Base-by-base conservation (phyloP, 192 early-diverging fungal genomes). In the Podochytrium sp. region DNA sequence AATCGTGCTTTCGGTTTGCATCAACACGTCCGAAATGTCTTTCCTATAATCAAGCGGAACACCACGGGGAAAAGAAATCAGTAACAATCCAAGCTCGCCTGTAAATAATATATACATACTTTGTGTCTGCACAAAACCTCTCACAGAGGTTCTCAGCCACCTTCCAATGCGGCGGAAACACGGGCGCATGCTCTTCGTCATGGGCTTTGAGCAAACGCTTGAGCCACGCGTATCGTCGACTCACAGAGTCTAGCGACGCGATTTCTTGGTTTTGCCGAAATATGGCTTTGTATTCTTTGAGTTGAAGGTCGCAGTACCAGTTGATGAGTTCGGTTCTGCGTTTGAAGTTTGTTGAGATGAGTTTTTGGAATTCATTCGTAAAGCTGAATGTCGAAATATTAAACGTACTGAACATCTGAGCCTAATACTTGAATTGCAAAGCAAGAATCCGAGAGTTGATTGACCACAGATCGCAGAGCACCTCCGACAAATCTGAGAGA, bases 191-290 rank as follows among this genome's bases (percentile, higher is more conserved):
- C 35, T 91, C 90, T n/a, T 97, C 95, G 71, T 96, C 92, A 76
- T 89, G 92, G n/a, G 85, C 90, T 75, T 94, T 94, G 41, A 98
- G 74, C n/a, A 92, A 80, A 25, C 96, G 85, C 65, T 96, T 93
- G 35, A 99, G 78, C 93, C 95, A 98, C 2, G 96, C 92, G 78
- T 96, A 98, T 30, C 97, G 84, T 30, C 95, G 83, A 3, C 93
- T 91, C 0, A 94, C 88, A 49, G 95, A 90, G 55, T 93, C 93
- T 0, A 99, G 76, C 34, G 90, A 90, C 30, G 51, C 60, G 27
- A 89, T 81, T 64, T 87, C 87, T 20, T 87, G 82, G 59, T 90
- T 84, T 16, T 67, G 75, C 59, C 91, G 86, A 75, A 97, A 96
- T 27, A 96, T 89, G 5, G 80, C 85, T 2, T 89, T 75, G 70